A percentile compares a stretch with the other conserved stretches of the same genome.
These are phyloP conservation scores for Dendrobium chrysotoxum DNA, from an alignment of 106 monocot genomes.

Conservation along the genomic window DNA sequence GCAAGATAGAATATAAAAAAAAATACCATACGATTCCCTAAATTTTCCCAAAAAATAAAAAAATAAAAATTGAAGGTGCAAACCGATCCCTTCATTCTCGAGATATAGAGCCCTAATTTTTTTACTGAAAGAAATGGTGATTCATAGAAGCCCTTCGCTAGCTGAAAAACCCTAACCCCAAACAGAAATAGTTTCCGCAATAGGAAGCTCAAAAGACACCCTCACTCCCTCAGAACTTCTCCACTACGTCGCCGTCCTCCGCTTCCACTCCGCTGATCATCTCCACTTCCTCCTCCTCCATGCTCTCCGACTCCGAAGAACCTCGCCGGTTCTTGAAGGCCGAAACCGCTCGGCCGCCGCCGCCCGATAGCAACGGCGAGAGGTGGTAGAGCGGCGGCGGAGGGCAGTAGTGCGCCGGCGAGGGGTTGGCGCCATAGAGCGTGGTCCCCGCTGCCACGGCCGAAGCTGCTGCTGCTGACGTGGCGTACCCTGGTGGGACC, in stretches of 20 bases:
- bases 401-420: constrained; percentile 42
- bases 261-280: constrained; percentile 1
- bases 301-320: constrained; percentile 40
- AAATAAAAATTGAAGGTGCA: too few species aligned
- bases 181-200: too few species aligned
- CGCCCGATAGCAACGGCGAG: not conserved
- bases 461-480: constrained; percentile 27
- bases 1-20: too few species aligned
- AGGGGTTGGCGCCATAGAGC: constrained; percentile 26
- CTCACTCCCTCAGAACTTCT: too few species aligned
- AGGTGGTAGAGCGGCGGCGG: constrained; percentile 18
- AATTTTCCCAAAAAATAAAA: too few species aligned
- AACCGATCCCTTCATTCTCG: too few species aligned
- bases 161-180: too few species aligned
- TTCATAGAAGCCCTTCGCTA: too few species aligned
- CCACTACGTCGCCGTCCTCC: not conserved
- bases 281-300: constrained; percentile 38
- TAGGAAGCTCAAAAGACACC: too few species aligned
- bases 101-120: too few species aligned
- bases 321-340: not conserved
- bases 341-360: constrained; percentile 20
- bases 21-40: too few species aligned
- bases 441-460: constrained; percentile 32
- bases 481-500: constrained; percentile 83
- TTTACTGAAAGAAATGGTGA: too few species aligned